Conservation (phyloP, 176 grass and related monocot species). For the Coix lacrymajobi region DNA sequence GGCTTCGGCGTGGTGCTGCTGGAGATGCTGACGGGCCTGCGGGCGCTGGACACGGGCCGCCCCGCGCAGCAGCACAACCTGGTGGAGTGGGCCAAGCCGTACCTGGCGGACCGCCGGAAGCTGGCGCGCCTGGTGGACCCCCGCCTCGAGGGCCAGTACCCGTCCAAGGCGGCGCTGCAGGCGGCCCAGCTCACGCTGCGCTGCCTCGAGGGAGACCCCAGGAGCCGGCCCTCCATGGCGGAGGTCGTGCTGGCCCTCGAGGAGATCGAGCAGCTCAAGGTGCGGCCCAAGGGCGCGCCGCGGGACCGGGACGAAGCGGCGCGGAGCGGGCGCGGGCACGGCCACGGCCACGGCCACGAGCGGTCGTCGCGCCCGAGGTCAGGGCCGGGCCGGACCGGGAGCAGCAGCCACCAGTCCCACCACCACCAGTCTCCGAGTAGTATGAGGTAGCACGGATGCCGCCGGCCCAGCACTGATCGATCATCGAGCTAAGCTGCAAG, state of each 20-base stretch:
- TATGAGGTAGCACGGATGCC: neutral
- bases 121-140: conserved; percentile 53
- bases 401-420: neutral
- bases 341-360: neutral
- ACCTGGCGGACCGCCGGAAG: conserved; percentile 45
- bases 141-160: conserved; percentile 53
- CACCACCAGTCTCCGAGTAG: neutral
- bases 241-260: conserved; percentile 33
- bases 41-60: conserved; percentile 54
- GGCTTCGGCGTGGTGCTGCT: conserved; percentile 81
- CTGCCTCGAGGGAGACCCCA: conserved; percentile 47
- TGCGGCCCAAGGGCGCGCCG: conserved; percentile 4
- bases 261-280: conserved; percentile 36
- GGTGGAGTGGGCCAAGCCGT: conserved; percentile 34
- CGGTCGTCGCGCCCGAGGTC: neutral
- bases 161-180: conserved; percentile 40
- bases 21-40: conserved; percentile 58
- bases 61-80: conserved; percentile 48
- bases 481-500: neutral
- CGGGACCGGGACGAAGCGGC: neutral
- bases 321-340: neutral
- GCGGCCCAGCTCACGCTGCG: conserved; percentile 47
- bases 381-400: neutral
- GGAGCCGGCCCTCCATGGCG: conserved; percentile 35
- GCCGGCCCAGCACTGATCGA: neutral